A percentile compares a stretch with the other conserved stretches of the same genome.
phyloP scores from a whole-genome alignment of 2,329 filamentous ascomycete genomes.

The Arthroderma uncinatum region DNA sequence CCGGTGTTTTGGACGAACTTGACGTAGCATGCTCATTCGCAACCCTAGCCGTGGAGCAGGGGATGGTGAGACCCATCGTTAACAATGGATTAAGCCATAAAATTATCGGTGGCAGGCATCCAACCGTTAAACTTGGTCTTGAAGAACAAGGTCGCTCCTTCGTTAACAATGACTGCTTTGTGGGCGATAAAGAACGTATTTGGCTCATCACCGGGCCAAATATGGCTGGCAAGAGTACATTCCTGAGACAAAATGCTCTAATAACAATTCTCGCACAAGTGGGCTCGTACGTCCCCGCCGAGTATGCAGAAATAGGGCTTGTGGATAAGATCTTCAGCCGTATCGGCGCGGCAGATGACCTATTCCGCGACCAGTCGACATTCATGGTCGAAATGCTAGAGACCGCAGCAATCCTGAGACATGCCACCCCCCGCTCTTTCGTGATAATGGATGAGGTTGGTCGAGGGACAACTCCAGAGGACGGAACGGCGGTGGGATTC shows the following conservation, averaged over 20 bases:
- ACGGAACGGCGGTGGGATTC: conserved; percentile 81
- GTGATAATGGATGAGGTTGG: conserved; percentile 99
- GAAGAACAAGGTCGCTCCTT: conserved; percentile 69
- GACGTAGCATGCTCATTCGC: conserved; percentile 85
- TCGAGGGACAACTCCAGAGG: conserved; percentile 82
- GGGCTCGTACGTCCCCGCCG: conserved; percentile 83
- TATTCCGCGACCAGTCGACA: conserved; percentile 90
- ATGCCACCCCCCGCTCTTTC: conserved; percentile 73
- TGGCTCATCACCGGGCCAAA: conserved; percentile 73
- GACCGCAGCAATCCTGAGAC: conserved; percentile 76
- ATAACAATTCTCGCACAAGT: conserved; percentile 89
- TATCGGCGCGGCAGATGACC: conserved; percentile 84
- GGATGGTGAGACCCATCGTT: conserved; percentile 61
- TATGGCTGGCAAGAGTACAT: conserved; percentile 97
- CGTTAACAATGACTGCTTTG: conserved; percentile 71
- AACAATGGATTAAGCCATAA: conserved; percentile 55
- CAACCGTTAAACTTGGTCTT: conserved; percentile 79
- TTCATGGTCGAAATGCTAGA: conserved; percentile 99
- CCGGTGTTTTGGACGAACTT: conserved; percentile 81
- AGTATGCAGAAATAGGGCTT: conserved; percentile 72
- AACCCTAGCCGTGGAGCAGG: conserved; percentile 60
- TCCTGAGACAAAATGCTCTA: conserved; percentile 86
- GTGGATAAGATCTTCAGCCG: conserved; percentile 96
- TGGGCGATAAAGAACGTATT: conserved; percentile 63
- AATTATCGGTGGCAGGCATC: conserved; percentile 77